Percentiles rank a stretch among this genome's conserved stretches.
phyloP scores from a whole-genome alignment of 768 basidiomycete species.

The Mycena latifolia region DNA sequence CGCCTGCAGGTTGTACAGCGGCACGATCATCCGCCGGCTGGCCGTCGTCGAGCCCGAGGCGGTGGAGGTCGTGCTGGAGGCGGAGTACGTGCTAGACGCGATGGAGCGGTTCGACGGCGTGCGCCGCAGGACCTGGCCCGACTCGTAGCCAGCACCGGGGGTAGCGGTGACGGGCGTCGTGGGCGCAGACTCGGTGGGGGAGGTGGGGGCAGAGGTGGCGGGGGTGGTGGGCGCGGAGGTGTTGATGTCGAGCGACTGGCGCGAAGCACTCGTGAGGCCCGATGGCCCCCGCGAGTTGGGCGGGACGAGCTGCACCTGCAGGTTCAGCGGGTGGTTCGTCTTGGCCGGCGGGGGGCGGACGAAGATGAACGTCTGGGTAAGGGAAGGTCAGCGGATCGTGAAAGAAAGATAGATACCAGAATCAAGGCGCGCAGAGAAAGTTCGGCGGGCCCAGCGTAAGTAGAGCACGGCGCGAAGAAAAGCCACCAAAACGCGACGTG shows the following conservation, averaged over 20 bases:
- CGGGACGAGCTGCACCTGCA: conserved; percentile 93
- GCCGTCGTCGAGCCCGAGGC: conserved; percentile 59
- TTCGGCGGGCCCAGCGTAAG: too few species aligned
- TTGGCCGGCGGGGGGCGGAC: conserved; percentile 91
- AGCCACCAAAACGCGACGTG: too few species aligned
- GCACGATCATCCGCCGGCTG: conserved; percentile 82
- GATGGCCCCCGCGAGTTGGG: conserved; percentile 62
- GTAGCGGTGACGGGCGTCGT: conserved; percentile 34
- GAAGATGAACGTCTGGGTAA: conserved; percentile 84
- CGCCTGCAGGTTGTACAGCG: conserved; percentile 88
- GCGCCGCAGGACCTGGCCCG: conserved; percentile 49
- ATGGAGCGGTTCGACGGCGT: conserved; percentile 70
- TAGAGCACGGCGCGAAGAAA: too few species aligned
- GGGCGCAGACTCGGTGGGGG: conserved; percentile 42
- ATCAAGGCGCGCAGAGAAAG: conserved; percentile 5
- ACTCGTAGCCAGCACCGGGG: conserved; percentile 13
- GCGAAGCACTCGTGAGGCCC: conserved; percentile 48
- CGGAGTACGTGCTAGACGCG: conserved; percentile 45
- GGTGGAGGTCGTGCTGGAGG: conserved; percentile 45
- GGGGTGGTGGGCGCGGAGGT: conserved; percentile 44
- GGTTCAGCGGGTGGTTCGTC: conserved; percentile 88
- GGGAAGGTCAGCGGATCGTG: conserved; percentile 18
- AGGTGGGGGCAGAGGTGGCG: conserved; percentile 40
- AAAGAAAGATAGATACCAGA: neutral
- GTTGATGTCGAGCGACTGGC: conserved; percentile 60